phyloP scores from a whole-genome alignment of 202 grass and related monocot species.

The Carex arenaria region DNA sequence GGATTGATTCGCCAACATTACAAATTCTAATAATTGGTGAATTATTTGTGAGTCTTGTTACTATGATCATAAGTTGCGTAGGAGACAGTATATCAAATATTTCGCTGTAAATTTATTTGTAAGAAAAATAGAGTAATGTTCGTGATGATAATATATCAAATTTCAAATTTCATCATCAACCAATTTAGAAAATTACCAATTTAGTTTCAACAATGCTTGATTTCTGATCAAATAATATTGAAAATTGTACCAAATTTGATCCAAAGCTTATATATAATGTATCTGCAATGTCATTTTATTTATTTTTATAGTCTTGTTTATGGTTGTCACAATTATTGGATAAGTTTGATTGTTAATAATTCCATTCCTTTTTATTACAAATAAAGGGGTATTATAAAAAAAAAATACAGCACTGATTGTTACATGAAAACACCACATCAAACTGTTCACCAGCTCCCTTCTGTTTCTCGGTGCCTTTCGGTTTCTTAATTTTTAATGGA shows the following conservation, averaged over 20 bases:
- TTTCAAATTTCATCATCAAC: neutral
- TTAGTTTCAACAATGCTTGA: neutral
- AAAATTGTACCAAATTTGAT: neutral
- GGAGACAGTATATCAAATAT: neutral
- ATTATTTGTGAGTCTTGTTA: too few relatives aligned
- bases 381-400: too few relatives aligned
- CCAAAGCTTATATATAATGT: neutral
- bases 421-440: neutral
- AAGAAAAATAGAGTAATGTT: neutral
- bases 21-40: too few relatives aligned
- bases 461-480: neutral
- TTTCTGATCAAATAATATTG: neutral
- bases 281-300: neutral
- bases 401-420: neutral
- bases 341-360: neutral
- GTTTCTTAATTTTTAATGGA: neutral
- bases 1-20: too few relatives aligned
- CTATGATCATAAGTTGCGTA: neutral
- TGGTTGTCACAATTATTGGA: neutral
- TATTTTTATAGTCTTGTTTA: neutral
- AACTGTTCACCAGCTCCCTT: neutral
- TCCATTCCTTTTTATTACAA: too few relatives aligned
- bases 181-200: too few relatives aligned
- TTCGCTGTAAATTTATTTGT: neutral
- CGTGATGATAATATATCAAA: neutral